Conservation (phyloP, 148 eudicot species). For the Rhododendron williamsianum region DNA sequence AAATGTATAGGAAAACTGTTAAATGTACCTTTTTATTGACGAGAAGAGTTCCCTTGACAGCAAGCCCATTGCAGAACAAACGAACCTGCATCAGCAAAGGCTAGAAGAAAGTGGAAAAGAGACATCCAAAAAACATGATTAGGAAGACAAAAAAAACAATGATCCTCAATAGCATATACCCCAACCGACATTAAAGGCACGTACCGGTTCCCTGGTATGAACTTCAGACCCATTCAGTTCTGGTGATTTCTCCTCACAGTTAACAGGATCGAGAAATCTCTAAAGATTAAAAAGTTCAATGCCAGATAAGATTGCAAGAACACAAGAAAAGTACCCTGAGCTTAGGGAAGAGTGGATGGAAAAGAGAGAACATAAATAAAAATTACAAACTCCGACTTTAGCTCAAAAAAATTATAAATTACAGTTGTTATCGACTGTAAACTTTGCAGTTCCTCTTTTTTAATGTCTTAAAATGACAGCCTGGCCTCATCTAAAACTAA, state of each 20-base stretch:
- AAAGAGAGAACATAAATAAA: background rate
- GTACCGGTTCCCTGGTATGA: slow-evolving; percentile 42
- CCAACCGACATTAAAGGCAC: slow-evolving; percentile 3
- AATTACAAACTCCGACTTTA: background rate
- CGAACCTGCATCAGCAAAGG: slow-evolving; percentile 86
- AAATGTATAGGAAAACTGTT: background rate
- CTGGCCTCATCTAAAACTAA: background rate
- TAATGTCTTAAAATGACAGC: background rate
- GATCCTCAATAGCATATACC: background rate
- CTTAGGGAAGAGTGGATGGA: background rate
- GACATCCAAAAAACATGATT: slow-evolving; percentile 7
- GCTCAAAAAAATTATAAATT: background rate
- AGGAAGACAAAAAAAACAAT: background rate
- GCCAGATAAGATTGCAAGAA: background rate
- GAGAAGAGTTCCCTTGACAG: slow-evolving; percentile 92
- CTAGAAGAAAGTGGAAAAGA: slow-evolving; percentile 32
- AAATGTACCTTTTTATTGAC: slow-evolving; percentile 58
- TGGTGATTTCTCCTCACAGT: slow-evolving; percentile 8
- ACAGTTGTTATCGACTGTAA: background rate
- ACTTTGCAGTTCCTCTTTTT: background rate
- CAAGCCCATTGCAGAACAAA: slow-evolving; percentile 61
- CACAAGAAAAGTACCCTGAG: background rate
- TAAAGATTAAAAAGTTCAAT: slow-evolving; percentile 1
- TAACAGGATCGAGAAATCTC: slow-evolving; percentile 22
- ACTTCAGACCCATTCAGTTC: slow-evolving; percentile 20